Evolutionary conservation across 1,139 yeast genomes (phyloP), one percentile per base, ranked within the genome.

Genomic region (Hyphopichia khmerensis): DNA sequence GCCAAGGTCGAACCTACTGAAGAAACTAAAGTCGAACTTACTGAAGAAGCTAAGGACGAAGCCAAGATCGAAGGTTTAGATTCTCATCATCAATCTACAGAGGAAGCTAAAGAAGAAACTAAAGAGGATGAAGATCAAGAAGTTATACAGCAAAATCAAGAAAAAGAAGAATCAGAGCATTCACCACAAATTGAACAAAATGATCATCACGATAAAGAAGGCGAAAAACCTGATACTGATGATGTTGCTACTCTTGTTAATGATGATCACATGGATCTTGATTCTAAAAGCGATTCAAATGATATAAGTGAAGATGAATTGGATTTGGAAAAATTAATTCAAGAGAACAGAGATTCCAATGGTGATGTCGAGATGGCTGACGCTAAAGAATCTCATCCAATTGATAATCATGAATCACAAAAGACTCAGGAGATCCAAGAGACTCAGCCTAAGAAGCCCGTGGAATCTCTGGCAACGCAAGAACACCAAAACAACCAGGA

Each of bases 11-110:
- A n/a, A n/a, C n/a, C n/a, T n/a, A n/a, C n/a, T n/a, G n/a, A n/a
- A n/a, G n/a, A n/a, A n/a, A n/a, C n/a, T n/a, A n/a, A n/a, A n/a
- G n/a, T n/a, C n/a, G 9, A 21, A 9, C 8, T 9, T 21, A 6
- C 24, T 26, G 42, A 40, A 37, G 38, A 19, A 48, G 44, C 54
- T 46, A 41, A 48, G 50, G 26, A 52, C 51, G n/a, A n/a, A n/a
- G n/a, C n/a, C n/a, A n/a, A n/a, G n/a, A n/a, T n/a, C n/a, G n/a
- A n/a, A n/a, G n/a, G n/a, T n/a, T n/a, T n/a, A n/a, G n/a, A n/a
- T n/a, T n/a, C n/a, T n/a, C n/a, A n/a, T n/a, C n/a, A n/a, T n/a
- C n/a, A n/a, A n/a, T n/a, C n/a, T n/a, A n/a, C n/a, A 26, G 41
- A 45, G 26, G 46, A 42, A 18, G 40, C 24, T 3, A 35, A 35